Base-by-base conservation (phyloP, 2,329 filamentous ascomycete species). In the Beauveria caledonica region DNA sequence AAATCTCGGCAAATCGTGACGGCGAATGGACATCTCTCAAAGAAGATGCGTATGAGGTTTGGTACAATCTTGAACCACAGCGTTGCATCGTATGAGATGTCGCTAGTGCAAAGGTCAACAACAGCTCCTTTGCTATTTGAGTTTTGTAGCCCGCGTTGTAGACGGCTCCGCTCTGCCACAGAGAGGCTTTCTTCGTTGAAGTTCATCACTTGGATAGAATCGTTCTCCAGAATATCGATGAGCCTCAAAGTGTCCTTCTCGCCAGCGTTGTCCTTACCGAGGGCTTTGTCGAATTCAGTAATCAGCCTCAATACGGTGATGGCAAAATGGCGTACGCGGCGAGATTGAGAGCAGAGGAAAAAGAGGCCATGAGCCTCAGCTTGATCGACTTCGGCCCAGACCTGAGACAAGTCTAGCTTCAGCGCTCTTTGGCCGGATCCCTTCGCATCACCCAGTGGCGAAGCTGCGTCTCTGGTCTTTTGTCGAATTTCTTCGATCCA, bases 41-140 rank as follows among this genome's bases (percentile, higher is more conserved):
- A 95, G 62, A 92, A 91, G 65, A 96, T 88, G 11, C 91, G 86
- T 60, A 99, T 89, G 36, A 99, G 81, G 68, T 97, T 97, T 3
- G 94, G 95, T 68, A 99, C 99, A 19, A 97, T 88, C 70, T 97
- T 99, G 76, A 94, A 95, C 94, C 94, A 99, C 13, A 99, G 77
- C 0, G 92, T 96, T 3, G 91, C 88, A 70, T 99, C 94, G 68
- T 97, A 97, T 0, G 92, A 91, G 27, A 94, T 86, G 66, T 97
- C 94, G 74, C 94, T 97, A 66, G 91, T 93, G 74, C 94, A 97
- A 25, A 99, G 83, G 70, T 97, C 93, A 39, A 97, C 89, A 19
- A 99, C 77, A 3, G 91, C 93, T 64, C 90, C 92, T 67, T 92
- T 87, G 50, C 87, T 86, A 66, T 91, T 90, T 69, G 86, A 90